Percentiles rank a stretch among this genome's conserved stretches.
Conservation (phyloP, 1,139 yeast species). For the Diutina catenulata region DNA sequence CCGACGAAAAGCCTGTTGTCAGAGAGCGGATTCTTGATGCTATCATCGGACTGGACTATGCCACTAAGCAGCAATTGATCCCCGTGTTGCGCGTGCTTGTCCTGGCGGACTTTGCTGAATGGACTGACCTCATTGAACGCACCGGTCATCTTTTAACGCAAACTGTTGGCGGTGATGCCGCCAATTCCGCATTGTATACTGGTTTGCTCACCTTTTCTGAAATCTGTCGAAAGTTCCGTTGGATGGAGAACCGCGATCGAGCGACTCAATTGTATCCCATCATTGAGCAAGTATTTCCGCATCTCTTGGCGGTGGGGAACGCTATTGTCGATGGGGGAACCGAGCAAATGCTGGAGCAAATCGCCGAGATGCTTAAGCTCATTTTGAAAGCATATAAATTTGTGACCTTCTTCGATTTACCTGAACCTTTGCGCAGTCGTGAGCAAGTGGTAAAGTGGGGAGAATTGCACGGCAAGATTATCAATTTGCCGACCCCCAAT, state of each 20-base stretch:
- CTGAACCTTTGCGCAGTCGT: conserved; percentile 49
- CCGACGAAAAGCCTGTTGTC: conserved; percentile 62
- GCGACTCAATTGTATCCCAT: conserved; percentile 44
- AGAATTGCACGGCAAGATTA: conserved; percentile 58
- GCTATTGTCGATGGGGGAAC: conserved; percentile 27
- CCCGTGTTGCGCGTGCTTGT: conserved; percentile 62
- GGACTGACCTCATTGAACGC: conserved; percentile 56
- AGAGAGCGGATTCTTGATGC: conserved; percentile 46
- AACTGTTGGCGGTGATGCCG: conserved; percentile 25
- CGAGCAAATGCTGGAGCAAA: conserved; percentile 25
- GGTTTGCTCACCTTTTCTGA: conserved; percentile 73
- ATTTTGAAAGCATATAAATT: conserved; percentile 73
- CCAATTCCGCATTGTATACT: conserved; percentile 46
- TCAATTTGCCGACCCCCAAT: conserved; percentile 47
- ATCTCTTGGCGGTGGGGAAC: conserved; percentile 55
- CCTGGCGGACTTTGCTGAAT: conserved; percentile 48
- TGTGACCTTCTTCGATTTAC: conserved; percentile 71
- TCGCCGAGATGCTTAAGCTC: conserved; percentile 69
- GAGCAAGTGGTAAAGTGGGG: conserved; percentile 64
- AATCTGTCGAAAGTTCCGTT: conserved; percentile 62
- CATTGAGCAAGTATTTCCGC: conserved; percentile 56
- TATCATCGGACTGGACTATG: conserved; percentile 30
- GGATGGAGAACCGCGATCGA: conserved; percentile 58
- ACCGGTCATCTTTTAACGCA: conserved; percentile 46
- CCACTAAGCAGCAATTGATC: conserved; percentile 48